Conservation (phyloP, 495 filamentous ascomycete species). For the Neurospora sp. region DNA sequence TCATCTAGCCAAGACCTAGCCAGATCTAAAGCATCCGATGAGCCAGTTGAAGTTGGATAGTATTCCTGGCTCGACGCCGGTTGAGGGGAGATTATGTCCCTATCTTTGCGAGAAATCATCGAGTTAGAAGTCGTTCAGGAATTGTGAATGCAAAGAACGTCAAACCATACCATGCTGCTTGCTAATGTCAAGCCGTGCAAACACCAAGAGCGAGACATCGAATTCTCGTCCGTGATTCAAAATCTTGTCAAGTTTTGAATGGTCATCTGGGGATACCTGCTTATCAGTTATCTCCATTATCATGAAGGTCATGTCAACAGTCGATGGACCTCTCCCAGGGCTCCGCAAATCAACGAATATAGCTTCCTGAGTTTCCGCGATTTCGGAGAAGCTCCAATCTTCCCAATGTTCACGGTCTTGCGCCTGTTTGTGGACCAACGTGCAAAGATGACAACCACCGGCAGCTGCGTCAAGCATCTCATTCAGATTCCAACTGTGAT, state of each 20-base stretch:
- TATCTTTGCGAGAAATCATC: neutral
- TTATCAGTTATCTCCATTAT: neutral
- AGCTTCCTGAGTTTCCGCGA: neutral
- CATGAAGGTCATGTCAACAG: neutral
- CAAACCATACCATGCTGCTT: neutral
- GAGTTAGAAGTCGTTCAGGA: neutral
- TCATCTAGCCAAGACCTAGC: neutral
- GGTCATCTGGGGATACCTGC: neutral
- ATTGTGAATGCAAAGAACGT: neutral
- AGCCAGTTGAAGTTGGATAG: neutral
- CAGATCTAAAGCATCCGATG: neutral
- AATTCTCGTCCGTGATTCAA: neutral
- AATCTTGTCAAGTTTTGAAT: neutral
- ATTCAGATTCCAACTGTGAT: neutral
- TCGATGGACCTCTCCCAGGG: neutral
- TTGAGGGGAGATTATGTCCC: neutral
- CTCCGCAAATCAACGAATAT: neutral
- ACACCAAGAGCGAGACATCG: neutral
- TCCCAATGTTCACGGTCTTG: neutral
- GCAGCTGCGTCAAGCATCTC: neutral
- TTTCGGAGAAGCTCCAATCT: neutral
- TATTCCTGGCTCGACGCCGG: neutral
- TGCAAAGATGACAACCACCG: neutral
- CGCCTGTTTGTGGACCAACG: neutral
- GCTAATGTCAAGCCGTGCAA: neutral